Conservation (phyloP, 768 basidiomycete species). For the Termitomyces eurrhizus region DNA sequence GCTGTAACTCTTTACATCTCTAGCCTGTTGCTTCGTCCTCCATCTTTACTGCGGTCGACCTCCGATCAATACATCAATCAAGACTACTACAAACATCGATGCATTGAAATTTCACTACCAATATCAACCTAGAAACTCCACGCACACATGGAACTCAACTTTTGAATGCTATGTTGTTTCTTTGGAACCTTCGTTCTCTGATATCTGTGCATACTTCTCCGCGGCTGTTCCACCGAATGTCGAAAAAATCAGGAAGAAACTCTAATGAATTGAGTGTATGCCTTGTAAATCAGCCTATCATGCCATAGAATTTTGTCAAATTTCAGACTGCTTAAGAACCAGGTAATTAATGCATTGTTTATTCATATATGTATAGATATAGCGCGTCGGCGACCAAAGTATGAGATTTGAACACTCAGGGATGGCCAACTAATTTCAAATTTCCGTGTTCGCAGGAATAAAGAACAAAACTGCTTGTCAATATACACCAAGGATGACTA, state of each 20-base stretch:
- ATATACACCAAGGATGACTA: neutral
- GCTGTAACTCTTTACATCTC: no score
- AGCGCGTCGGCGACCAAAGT: neutral
- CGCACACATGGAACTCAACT: neutral
- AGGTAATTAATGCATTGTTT: neutral
- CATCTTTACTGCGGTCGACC: no score
- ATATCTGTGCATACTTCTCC: neutral
- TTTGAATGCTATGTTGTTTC: neutral
- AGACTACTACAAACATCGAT: neutral
- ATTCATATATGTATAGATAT: no score
- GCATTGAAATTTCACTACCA: neutral
- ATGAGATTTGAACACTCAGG: neutral
- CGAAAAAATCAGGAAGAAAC: neutral
- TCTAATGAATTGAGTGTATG: neutral
- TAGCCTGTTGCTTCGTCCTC: no score
- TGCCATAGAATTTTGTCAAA: neutral
- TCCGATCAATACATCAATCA: no score
- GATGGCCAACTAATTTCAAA: neutral
- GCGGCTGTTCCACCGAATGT: no score
- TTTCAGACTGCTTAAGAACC: neutral
- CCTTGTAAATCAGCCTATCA: neutral
- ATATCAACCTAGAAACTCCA: neutral
- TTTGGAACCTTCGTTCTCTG: neutral
- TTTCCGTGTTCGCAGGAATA: neutral
- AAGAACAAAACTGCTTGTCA: neutral